These are phyloP conservation scores for Syncephalis plumigaleata DNA, from an alignment of 371 early-diverging fungal genomes.

Conservation along the genomic window DNA sequence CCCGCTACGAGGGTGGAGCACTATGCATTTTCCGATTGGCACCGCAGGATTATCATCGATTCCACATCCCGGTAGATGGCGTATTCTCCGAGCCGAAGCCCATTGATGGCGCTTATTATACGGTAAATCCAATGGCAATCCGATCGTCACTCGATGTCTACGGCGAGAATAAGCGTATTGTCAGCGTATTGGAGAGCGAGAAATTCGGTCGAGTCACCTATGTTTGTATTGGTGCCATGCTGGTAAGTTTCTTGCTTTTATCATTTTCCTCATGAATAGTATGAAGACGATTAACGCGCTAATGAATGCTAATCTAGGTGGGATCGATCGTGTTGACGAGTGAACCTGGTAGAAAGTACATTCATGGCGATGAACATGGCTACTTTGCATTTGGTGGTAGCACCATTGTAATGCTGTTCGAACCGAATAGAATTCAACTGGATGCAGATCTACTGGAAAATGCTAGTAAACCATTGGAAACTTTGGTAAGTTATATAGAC, in stretches of 20 bases:
- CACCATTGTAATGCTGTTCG: conserved; percentile 56
- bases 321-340: conserved; percentile 63
- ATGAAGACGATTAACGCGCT: not conserved
- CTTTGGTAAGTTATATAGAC: conserved; percentile 17
- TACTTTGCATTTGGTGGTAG: conserved; percentile 71
- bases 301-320: conserved; percentile 6
- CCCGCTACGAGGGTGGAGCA: conserved; percentile 39
- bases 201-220: conserved; percentile 58
- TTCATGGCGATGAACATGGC: conserved; percentile 61
- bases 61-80: conserved; percentile 69
- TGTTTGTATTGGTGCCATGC: conserved; percentile 69
- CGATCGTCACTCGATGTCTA: conserved; percentile 59
- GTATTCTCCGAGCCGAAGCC: conserved; percentile 27
- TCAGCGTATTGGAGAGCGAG: conserved; percentile 44
- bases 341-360: conserved; percentile 23
- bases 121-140: conserved; percentile 81
- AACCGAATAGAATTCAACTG: conserved; percentile 33
- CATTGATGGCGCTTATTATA: conserved; percentile 58
- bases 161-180: conserved; percentile 59
- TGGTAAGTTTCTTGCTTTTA: conserved; percentile 20
- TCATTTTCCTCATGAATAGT: not conserved
- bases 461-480: conserved; percentile 25
- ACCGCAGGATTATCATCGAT: conserved; percentile 81
- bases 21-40: conserved; percentile 66
- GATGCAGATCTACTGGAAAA: conserved; percentile 48